Conservation (phyloP, 306 rosid species). For the Nissolia schottii region DNA sequence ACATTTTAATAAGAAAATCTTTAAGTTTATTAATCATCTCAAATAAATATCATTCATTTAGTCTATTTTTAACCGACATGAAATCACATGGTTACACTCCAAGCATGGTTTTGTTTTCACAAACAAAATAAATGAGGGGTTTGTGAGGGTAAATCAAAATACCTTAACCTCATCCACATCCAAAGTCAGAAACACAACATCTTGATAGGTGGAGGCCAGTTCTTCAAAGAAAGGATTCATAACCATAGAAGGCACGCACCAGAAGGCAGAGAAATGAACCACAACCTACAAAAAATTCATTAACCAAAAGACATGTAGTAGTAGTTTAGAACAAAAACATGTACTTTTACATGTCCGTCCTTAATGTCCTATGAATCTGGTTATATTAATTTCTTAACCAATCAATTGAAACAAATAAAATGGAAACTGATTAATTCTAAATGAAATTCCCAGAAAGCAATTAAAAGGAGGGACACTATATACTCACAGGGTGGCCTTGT, state of each 20-base stretch:
- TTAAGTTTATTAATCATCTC: too few species aligned
- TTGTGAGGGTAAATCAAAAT: conserved; percentile 7
- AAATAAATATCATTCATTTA: too few species aligned
- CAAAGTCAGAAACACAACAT: conserved; percentile 32
- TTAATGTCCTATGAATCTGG: not conserved
- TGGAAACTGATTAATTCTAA: not conserved
- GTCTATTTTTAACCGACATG: too few species aligned
- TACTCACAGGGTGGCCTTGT: conserved; percentile 39
- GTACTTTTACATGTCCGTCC: not conserved
- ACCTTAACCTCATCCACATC: conserved; percentile 58
- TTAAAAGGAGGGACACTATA: too few species aligned
- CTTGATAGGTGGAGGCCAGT: conserved; percentile 31
- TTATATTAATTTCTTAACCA: too few species aligned
- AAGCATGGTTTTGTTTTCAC: not conserved
- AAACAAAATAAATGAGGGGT: not conserved
- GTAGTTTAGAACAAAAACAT: not conserved
- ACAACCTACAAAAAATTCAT: conserved; percentile 33
- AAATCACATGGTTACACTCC: too few species aligned
- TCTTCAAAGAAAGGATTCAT: conserved; percentile 46
- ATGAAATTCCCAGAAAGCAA: not conserved
- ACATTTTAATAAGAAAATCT: too few species aligned
- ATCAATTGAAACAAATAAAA: not conserved
- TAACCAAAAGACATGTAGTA: not conserved
- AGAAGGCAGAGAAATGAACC: conserved; percentile 49
- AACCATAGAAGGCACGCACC: conserved; percentile 45